phyloP scores from a whole-genome alignment of 2,329 filamentous ascomycete species.

The Aspergillus awamori region DNA sequence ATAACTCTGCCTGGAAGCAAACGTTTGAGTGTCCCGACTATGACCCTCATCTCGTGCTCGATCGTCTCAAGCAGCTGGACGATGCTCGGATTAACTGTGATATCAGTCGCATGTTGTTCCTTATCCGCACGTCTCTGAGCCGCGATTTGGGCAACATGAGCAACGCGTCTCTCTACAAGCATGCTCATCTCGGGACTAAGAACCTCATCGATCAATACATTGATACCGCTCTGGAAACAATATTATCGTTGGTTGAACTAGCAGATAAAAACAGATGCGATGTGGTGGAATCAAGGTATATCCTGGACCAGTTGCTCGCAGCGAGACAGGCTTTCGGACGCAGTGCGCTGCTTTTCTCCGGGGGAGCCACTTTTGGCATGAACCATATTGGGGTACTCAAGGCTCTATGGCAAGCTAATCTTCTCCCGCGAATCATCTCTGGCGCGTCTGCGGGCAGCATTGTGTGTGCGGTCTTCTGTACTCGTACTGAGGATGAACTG shows the following conservation, averaged over 20 bases:
- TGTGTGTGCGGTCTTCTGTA: slow-evolving; percentile 78
- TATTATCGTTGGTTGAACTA: slow-evolving; percentile 69
- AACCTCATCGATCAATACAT: slow-evolving; percentile 85
- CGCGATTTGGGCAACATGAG: slow-evolving; percentile 86
- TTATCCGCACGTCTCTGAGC: slow-evolving; percentile 77
- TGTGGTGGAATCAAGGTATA: slow-evolving; percentile 60
- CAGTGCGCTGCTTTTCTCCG: slow-evolving; percentile 79
- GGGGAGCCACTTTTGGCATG: slow-evolving; percentile 89
- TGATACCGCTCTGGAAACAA: slow-evolving; percentile 72
- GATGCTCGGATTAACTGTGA: slow-evolving; percentile 72
- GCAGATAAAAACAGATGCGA: slow-evolving; percentile 55
- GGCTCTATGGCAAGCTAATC: slow-evolving; percentile 70
- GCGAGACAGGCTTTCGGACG: slow-evolving; percentile 82
- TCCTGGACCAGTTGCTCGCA: slow-evolving; percentile 70
- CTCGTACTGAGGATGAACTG: slow-evolving; percentile 76
- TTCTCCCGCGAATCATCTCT: slow-evolving; percentile 84
- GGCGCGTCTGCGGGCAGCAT: slow-evolving; percentile 87
- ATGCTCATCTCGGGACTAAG: slow-evolving; percentile 85
- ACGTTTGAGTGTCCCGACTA: slow-evolving; percentile 70
- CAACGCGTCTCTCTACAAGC: slow-evolving; percentile 77
- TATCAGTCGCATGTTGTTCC: slow-evolving; percentile 73
- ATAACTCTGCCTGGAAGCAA: slow-evolving; percentile 79
- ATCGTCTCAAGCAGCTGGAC: slow-evolving; percentile 73
- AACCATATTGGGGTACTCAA: slow-evolving; percentile 88
- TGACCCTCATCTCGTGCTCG: slow-evolving; percentile 68